Evolutionary conservation across 495 filamentous ascomycete genomes (phyloP).

Genomic region (Entonaema liquescens): DNA sequence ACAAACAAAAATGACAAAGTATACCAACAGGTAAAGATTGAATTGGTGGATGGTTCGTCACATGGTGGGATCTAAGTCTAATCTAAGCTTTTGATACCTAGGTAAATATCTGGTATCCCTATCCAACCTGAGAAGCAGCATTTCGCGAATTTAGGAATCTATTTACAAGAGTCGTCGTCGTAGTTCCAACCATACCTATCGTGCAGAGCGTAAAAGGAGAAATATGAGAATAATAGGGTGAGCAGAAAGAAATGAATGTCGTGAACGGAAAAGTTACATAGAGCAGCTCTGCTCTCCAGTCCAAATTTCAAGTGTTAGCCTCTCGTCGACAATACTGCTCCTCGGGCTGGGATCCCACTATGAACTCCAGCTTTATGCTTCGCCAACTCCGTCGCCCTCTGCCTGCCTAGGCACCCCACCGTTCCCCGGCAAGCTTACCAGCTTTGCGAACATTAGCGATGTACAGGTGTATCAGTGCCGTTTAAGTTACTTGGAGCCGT

Average conservation of each 20-base stretch:
- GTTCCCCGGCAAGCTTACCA: not conserved
- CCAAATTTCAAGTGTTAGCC: slow-evolving; percentile 13
- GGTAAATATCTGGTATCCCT: slow-evolving; percentile 20
- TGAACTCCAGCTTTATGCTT: slow-evolving; percentile 26
- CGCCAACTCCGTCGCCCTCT: slow-evolving; percentile 1
- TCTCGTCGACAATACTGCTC: slow-evolving; percentile 36
- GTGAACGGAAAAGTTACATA: slow-evolving; percentile 35
- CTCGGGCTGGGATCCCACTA: slow-evolving; percentile 30
- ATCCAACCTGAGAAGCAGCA: slow-evolving; percentile 41
- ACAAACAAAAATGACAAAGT: not conserved
- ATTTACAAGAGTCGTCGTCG: slow-evolving; percentile 32
- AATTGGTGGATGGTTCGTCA: slow-evolving; percentile 1
- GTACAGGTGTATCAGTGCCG: not conserved
- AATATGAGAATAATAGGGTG: slow-evolving; percentile 9
- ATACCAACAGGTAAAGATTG: slow-evolving; percentile 5
- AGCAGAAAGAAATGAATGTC: slow-evolving; percentile 18
- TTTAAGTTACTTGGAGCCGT: not conserved
- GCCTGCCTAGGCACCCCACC: not conserved
- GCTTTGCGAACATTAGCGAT: slow-evolving; percentile 20
- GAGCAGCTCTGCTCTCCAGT: slow-evolving; percentile 24
- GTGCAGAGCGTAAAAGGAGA: slow-evolving; percentile 24
- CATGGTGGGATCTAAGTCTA: slow-evolving; percentile 41
- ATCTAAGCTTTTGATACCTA: slow-evolving; percentile 39
- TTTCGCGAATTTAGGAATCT: slow-evolving; percentile 35
- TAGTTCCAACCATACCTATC: slow-evolving; percentile 16